Percentiles rank a stretch among this genome's conserved stretches.
phyloP scores from a whole-genome alignment of 73 alveolate genomes.

The Blepharisma japonicum region DNA sequence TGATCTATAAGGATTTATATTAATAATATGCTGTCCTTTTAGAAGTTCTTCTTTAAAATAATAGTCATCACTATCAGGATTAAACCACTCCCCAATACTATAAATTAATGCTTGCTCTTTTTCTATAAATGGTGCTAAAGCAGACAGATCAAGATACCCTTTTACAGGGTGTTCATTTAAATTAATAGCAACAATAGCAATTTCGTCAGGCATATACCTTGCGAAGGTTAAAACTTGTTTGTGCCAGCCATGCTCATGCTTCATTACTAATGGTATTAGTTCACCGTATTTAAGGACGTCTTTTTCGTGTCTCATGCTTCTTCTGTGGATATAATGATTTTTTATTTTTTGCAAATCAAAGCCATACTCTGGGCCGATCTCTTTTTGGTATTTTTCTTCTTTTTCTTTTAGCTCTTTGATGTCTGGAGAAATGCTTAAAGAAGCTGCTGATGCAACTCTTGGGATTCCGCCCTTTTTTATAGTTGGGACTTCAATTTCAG shows the following conservation, averaged over 20 bases:
- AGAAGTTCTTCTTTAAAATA: conserved; percentile 82
- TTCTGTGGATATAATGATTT: conserved; percentile 86
- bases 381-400: conserved; percentile 54
- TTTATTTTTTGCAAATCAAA: conserved; percentile 82
- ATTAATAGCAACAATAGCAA: conserved; percentile 84
- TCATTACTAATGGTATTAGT: conserved; percentile 68
- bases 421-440: conserved; percentile 56
- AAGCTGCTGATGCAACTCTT: conserved; percentile 51
- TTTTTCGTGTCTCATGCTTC: conserved; percentile 80
- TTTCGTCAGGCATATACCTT: conserved; percentile 81
- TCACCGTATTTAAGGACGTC: conserved; percentile 86
- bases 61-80: conserved; percentile 47
- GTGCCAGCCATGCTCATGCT: conserved; percentile 63
- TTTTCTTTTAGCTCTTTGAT: conserved; percentile 40
- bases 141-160: conserved; percentile 72
- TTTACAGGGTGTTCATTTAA: conserved; percentile 73
- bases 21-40: conserved; percentile 4
- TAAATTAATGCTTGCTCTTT: conserved; percentile 69
- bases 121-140: conserved; percentile 55
- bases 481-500: neutral
- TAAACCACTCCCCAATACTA: conserved; percentile 68
- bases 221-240: conserved; percentile 88
- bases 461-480: conserved; percentile 4
- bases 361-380: conserved; percentile 86
- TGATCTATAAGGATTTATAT: neutral